phyloP scores from a whole-genome alignment of 2,329 filamentous ascomycete genomes.

The Calonectria ilicicola region DNA sequence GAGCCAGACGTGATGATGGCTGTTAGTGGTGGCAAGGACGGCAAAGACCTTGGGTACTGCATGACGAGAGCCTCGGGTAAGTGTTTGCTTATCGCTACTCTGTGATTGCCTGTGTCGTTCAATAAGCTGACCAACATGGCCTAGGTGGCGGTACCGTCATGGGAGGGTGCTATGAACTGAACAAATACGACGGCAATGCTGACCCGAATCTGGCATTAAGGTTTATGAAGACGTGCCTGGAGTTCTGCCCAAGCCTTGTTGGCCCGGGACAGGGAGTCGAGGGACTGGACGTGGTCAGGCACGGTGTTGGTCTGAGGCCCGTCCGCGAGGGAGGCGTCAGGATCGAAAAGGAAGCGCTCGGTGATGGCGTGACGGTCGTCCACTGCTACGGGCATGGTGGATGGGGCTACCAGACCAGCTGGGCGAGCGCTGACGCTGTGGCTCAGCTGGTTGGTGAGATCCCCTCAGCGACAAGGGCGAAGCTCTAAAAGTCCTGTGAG shows the following conservation, averaged over 20 bases:
- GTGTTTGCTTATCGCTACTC: neutral
- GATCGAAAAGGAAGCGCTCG: constrained; percentile 70
- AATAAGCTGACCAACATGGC: neutral
- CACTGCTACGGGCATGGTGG: constrained; percentile 80
- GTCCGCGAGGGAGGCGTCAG: constrained; percentile 76
- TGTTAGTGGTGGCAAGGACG: constrained; percentile 70
- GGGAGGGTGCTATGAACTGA: constrained; percentile 80
- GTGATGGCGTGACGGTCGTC: constrained; percentile 58
- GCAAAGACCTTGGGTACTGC: constrained; percentile 75
- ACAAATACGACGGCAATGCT: constrained; percentile 78
- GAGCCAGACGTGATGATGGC: constrained; percentile 49
- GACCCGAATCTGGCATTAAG: constrained; percentile 78
- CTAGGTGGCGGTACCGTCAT: constrained; percentile 76
- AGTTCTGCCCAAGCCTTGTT: constrained; percentile 67
- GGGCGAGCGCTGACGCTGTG: neutral
- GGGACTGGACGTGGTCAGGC: constrained; percentile 78
- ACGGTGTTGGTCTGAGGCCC: constrained; percentile 81
- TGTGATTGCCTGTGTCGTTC: neutral
- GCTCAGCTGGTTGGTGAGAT: neutral
- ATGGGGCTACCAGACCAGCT: constrained; percentile 67
- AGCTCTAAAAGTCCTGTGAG: neutral
- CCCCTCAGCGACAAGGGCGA: neutral
- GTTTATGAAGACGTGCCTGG: constrained; percentile 79
- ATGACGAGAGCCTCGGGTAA: constrained; percentile 77
- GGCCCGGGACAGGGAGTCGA: constrained; percentile 73